These are phyloP conservation scores for Mycena indigotica DNA, from an alignment of 768 basidiomycete genomes.

Conservation along the genomic window DNA sequence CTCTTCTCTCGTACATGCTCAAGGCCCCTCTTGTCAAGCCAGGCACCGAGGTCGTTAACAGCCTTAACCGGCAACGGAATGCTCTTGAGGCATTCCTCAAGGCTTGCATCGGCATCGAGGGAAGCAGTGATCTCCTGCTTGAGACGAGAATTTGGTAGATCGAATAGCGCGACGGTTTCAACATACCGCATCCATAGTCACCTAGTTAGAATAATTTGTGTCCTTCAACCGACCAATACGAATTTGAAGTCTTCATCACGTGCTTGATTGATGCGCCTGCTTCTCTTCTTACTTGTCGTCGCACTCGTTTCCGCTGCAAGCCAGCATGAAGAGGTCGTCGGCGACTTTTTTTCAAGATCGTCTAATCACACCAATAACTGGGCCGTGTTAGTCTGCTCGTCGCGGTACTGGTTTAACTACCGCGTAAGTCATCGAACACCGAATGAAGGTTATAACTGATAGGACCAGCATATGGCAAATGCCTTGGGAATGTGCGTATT, in stretches of 20 bases:
- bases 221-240: slow-evolving; percentile 22
- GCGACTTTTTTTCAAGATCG: slow-evolving; percentile 46
- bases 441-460: slow-evolving; percentile 1
- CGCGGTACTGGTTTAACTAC: slow-evolving; percentile 99
- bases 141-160: slow-evolving; percentile 87
- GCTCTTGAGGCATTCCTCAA: slow-evolving; percentile 93
- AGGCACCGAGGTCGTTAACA: slow-evolving; percentile 93
- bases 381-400: slow-evolving; percentile 95
- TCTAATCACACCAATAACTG: slow-evolving; percentile 92
- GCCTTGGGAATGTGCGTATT: slow-evolving; percentile 87
- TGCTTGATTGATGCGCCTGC: too few species aligned
- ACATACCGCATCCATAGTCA: too few species aligned
- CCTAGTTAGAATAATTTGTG: too few species aligned
- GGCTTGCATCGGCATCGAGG: slow-evolving; percentile 89
- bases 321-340: slow-evolving; percentile 40
- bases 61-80: slow-evolving; percentile 90
- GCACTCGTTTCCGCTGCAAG: slow-evolving; percentile 29
- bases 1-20: slow-evolving; percentile 94
- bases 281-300: slow-evolving; percentile 32
- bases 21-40: slow-evolving; percentile 98
- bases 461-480: slow-evolving; percentile 97
- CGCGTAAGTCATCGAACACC: slow-evolving; percentile 55
- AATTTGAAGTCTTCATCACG: too few species aligned
- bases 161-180: slow-evolving; percentile 17
- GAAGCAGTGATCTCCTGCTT: slow-evolving; percentile 80